These are phyloP conservation scores for Carex cristatella DNA, from an alignment of 176 grass and related monocot species.

Conservation along the genomic window DNA sequence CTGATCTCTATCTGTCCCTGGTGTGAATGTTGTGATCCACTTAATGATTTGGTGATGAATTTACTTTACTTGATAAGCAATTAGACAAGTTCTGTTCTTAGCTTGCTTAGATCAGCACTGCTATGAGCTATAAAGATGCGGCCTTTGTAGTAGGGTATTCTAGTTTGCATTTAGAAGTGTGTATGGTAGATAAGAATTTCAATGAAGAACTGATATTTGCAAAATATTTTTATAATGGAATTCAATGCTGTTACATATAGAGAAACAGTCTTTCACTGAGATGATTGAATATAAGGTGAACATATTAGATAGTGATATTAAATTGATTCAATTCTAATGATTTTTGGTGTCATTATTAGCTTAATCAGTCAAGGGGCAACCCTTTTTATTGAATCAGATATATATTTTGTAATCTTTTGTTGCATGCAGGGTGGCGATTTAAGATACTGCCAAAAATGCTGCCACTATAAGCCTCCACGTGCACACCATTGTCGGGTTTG, in stretches of 20 bases:
- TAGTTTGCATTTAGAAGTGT: conserved; percentile 1
- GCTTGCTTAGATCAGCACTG: background rate
- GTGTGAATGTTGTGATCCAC: background rate
- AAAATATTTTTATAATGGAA: background rate
- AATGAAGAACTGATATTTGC: background rate
- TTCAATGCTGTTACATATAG: background rate
- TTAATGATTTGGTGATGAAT: background rate
- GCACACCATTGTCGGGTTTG: conserved; percentile 91
- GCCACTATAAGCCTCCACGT: conserved; percentile 82
- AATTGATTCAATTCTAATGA: background rate
- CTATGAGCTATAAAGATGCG: background rate
- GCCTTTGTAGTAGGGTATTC: background rate
- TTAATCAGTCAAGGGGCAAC: background rate
- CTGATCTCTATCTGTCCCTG: background rate
- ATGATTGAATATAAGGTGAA: background rate
- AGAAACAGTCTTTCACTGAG: background rate
- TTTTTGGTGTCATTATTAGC: background rate
- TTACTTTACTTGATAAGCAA: background rate
- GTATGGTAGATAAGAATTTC: background rate
- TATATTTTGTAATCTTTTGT: conserved; percentile 24
- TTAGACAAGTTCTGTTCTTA: background rate
- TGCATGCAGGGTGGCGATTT: conserved; percentile 71
- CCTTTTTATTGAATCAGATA: background rate
- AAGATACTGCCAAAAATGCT: conserved; percentile 97
- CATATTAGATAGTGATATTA: background rate